phyloP scores from a whole-genome alignment of 2,329 filamentous ascomycete genomes.

The Xylaria hypoxylon region DNA sequence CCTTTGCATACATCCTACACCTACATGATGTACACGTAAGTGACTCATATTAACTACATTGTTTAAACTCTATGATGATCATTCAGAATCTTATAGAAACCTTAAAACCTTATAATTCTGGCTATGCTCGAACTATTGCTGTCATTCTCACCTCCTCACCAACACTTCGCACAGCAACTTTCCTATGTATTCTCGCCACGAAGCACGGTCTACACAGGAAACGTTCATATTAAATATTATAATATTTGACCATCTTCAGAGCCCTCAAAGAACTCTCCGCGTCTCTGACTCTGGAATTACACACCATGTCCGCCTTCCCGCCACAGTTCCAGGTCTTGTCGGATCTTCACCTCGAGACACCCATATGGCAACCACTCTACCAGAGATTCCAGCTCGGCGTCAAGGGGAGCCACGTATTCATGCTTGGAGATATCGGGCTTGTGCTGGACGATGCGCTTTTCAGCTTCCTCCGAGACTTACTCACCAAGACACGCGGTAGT shows the following conservation, averaged over 20 bases:
- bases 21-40: conserved; percentile 14
- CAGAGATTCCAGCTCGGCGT: conserved; percentile 11
- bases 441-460: conserved; percentile 25
- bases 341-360: conserved; percentile 30
- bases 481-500: conserved; percentile 19
- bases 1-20: conserved; percentile 5
- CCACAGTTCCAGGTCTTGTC: conserved; percentile 28
- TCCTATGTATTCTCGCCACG: conserved; percentile 15
- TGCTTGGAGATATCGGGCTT: conserved; percentile 27
- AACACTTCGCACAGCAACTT: conserved; percentile 24
- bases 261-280: conserved; percentile 10
- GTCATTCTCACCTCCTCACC: conserved; percentile 17
- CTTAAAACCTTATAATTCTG: conserved; percentile 17
- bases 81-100: conserved; percentile 12
- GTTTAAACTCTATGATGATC: conserved; percentile 15
- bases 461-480: conserved; percentile 17
- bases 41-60: conserved; percentile 12
- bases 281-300: conserved; percentile 20
- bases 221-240: conserved; percentile 6
- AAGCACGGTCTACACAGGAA: conserved; percentile 10
- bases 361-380: conserved; percentile 17
- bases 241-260: conserved; percentile 2
- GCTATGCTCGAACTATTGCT: conserved; percentile 12
- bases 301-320: conserved; percentile 24
- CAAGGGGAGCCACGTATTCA: conserved; percentile 24